phyloP scores from a whole-genome alignment of 1,139 yeast genomes.

The Geotrichum cucujoidarum region DNA sequence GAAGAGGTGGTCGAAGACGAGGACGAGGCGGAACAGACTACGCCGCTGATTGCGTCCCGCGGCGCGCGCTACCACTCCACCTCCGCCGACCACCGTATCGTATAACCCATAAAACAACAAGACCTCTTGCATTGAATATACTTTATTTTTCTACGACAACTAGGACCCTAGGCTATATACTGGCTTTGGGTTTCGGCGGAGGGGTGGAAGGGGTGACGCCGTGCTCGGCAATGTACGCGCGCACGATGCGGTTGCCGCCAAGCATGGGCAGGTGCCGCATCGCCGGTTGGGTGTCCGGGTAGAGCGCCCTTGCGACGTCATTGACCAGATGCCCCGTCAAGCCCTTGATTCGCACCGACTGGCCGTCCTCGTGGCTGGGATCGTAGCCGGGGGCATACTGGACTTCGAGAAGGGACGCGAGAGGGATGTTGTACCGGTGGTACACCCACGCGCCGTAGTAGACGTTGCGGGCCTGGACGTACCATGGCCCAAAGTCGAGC shows the following conservation, averaged over 20 bases:
- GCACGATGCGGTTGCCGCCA: slow-evolving; percentile 16
- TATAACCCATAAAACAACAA: no score
- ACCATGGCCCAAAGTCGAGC: slow-evolving; percentile 13
- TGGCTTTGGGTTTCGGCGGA: not conserved
- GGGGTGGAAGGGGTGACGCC: no score
- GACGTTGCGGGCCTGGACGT: slow-evolving; percentile 6
- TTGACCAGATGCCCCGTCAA: slow-evolving; percentile 34
- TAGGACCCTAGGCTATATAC: not conserved
- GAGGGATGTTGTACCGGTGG: slow-evolving; percentile 14
- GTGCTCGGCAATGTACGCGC: not conserved
- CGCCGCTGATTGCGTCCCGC: no score
- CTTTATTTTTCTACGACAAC: not conserved
- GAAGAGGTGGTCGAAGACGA: not conserved
- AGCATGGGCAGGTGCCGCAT: slow-evolving; percentile 12
- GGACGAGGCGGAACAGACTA: not conserved
- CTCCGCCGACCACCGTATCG: no score
- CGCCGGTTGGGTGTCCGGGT: slow-evolving; percentile 5
- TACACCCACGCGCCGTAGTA: slow-evolving; percentile 16
- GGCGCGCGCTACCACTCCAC: no score
- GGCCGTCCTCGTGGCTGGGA: slow-evolving; percentile 1
- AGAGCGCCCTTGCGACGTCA: slow-evolving; percentile 23
- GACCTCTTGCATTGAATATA: not conserved
- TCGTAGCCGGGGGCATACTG: not conserved
- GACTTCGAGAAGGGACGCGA: slow-evolving; percentile 1
- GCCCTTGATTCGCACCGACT: slow-evolving; percentile 23